Conservation (phyloP, 1,284 basidiomycete species). For the Ceratobasidium sp. region DNA sequence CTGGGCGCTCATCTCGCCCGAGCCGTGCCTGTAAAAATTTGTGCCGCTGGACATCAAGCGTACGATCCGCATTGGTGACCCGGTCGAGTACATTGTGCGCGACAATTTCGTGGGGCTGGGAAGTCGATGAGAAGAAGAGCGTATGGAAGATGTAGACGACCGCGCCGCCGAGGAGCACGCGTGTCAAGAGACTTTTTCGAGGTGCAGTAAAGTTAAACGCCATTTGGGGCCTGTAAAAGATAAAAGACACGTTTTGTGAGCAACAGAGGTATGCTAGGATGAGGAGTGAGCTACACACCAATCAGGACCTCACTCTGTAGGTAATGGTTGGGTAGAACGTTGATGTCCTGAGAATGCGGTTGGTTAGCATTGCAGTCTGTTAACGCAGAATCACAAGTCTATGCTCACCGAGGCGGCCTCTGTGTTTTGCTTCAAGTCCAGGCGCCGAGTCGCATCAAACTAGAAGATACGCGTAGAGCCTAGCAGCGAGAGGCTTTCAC, state of each 20-base stretch:
- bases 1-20: constrained; percentile 85
- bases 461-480: no score
- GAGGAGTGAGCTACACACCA: not conserved
- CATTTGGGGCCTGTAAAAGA: constrained; percentile 16
- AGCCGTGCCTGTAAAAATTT: constrained; percentile 88
- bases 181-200: constrained; percentile 40
- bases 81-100: constrained; percentile 87
- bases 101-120: constrained; percentile 70
- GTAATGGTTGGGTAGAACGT: not conserved
- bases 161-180: constrained; percentile 53
- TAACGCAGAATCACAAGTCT: not conserved
- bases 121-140: constrained; percentile 63
- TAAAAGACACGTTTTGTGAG: constrained; percentile 16
- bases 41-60: constrained; percentile 88
- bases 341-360: not conserved
- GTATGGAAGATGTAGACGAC: constrained; percentile 60
- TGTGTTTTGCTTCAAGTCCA: no score
- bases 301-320: not conserved
- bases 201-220: constrained; percentile 23
- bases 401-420: no score
- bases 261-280: not conserved
- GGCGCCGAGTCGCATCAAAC: no score
- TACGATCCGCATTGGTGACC: constrained; percentile 86
- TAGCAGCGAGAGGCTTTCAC: no score
- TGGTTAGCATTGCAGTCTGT: not conserved